Evolutionary conservation across 1,284 basidiomycete species (phyloP), one percentile per base, ranked within the genome.

Genomic region (Anthracocystis setariae): DNA sequence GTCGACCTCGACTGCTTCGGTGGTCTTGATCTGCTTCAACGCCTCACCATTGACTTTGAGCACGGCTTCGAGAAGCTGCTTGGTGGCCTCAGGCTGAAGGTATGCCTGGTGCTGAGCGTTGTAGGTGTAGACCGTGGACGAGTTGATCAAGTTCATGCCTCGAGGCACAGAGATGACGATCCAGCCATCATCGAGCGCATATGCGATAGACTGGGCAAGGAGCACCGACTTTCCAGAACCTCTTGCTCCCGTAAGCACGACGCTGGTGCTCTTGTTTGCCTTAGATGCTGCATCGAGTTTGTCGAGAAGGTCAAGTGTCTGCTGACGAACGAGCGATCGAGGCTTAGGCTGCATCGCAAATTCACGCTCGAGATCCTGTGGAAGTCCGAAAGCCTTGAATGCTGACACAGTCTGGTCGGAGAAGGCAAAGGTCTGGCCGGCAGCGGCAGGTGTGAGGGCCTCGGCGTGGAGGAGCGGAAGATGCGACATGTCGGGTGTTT

Each of bases 151-250:
- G 59, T 87, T 88, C 65, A 89, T 87, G 1, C 89, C 90, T 89
- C 89, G 86, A 3, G 94, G 93, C n/a, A 93, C 87, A 82, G 95
- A 97, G 43, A 96, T 84, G 24, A 94, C 92, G 37, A 95, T 86
- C 91, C 92, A 96, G 15, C 88, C 87, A 25, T 88, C 87, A 13
- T 88, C 85, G 21, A 88, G 79, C 15, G 90, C 90, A 68, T 93
- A 90, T 29, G 91, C 87, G 0, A 92, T 88, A 0, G 90, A 87
- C 82, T 98, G 94, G 2, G 95, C 84, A 21, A 97, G 85, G 20
- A 93, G 84, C 66, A 88, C 89, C 57, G 90, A 92, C 85, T 97
- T 97, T 24, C 94, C 94, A 55, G 87, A 88, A 2, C 94, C 94
- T 8, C 87, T 45, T 25, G 57, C 59, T n/a, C 94, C 94, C 65